Evolutionary conservation across 1,284 basidiomycete species (phyloP), one percentile per base, ranked within the genome.

Genomic region (Microbotryum lychnidis-dioicae): DNA sequence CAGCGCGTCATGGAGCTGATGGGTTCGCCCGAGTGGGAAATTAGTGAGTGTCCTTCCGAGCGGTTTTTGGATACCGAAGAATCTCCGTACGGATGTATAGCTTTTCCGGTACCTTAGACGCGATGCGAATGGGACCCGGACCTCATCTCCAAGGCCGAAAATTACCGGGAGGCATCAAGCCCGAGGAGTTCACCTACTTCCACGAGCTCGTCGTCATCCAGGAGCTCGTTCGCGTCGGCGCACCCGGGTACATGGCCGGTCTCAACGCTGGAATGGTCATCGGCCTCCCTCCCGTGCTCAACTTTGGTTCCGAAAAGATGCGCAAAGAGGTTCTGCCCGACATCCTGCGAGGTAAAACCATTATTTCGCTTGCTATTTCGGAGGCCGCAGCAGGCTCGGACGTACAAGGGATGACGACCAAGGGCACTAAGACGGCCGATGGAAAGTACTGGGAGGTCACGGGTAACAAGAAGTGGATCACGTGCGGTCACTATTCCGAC

Each of bases 231-330:
- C 72, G 75, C 25, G 64, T 57, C 49, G 73, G 71, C 16, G 69
- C 69, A 7, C 74, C 73, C 60, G 64, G 64, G 29, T 62, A 33
- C 53, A 57, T 52, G 42, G 64, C 62, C 72, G 92, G 89, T 58
- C 74, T 79, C 47, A 79, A 85, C 54, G 84, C 83, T 51, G 87
- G 87, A 49, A 84, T 84, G 76, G 84, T 89, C 66, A 89, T 80
- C 55, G 62, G 62, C 16, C 45, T 66, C 3, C 64, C 62, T 21
- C 75, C 75, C 20, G 68, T 76, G 6, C 68, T 76, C 66, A 76
- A 76, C 70, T 76, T 76, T 65, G 75, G 75, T 46, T 70, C 72
- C 3, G 67, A 71, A 25, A 72, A 75, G 56, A 63, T 76, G 46
- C 74, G 75, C 66, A 70, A 73, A 58, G 73, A 75, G 65, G 68